Evolutionary conservation across 2,329 filamentous ascomycete species (phyloP).

Genomic region (Aspergillus jensenii): DNA sequence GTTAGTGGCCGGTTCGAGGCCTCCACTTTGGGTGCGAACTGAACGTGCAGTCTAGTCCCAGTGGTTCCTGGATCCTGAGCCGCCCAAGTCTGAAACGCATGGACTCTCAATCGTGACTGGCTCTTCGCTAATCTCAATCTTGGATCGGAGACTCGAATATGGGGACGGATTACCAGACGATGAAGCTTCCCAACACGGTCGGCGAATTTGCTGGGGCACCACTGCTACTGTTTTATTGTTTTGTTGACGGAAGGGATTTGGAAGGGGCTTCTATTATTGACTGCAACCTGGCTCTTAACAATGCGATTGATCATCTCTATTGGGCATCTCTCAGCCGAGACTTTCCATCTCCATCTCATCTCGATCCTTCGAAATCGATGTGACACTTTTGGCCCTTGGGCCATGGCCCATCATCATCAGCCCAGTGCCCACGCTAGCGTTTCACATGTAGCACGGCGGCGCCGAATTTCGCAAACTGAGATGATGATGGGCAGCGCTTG

Average conservation of each 20-base stretch:
- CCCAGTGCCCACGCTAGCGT: no score
- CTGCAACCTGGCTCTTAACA: neutral
- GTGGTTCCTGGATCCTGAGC: slow-evolving; percentile 14
- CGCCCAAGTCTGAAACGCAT: slow-evolving; percentile 2
- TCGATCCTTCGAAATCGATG: neutral
- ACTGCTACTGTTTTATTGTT: no score
- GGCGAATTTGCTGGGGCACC: no score
- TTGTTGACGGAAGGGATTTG: no score
- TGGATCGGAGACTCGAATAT: slow-evolving; percentile 2
- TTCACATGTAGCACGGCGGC: neutral
- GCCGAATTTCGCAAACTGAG: neutral
- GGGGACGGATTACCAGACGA: neutral
- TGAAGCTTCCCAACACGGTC: no score
- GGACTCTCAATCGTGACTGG: neutral
- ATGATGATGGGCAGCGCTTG: neutral
- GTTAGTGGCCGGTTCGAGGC: slow-evolving; percentile 17
- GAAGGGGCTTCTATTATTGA: no score
- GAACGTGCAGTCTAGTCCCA: slow-evolving; percentile 2
- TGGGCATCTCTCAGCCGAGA: neutral
- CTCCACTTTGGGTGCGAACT: slow-evolving; percentile 14
- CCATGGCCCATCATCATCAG: no score
- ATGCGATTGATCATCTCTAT: neutral
- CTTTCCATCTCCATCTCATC: neutral
- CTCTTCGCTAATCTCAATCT: neutral
- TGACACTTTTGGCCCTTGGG: neutral